These are phyloP conservation scores for Corymbia calophylla DNA, from an alignment of 441 rosid genomes.

Conservation along the genomic window DNA sequence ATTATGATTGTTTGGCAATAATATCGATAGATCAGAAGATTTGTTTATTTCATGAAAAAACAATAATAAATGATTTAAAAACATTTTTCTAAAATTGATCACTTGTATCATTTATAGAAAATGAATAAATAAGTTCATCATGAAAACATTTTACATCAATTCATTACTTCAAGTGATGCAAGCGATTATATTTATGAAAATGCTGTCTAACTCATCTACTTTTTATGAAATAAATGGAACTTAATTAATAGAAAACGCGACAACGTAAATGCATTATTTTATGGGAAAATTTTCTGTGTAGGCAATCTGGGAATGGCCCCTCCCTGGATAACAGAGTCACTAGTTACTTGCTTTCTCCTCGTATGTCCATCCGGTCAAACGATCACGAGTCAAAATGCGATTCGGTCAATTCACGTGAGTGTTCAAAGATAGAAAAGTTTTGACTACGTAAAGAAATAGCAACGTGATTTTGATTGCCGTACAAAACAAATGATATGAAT, in stretches of 20 bases:
- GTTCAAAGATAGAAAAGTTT: background rate
- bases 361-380: background rate
- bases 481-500: background rate
- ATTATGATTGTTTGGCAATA: too few relatives aligned
- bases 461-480: background rate
- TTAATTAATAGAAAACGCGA: too few relatives aligned
- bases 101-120: too few relatives aligned
- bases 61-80: too few relatives aligned
- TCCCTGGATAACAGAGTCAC: background rate
- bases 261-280: background rate
- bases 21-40: too few relatives aligned
- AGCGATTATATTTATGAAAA: too few relatives aligned
- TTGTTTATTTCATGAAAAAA: too few relatives aligned
- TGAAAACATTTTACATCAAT: background rate
- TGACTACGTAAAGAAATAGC: background rate
- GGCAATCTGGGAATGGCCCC: background rate
- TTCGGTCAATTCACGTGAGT: background rate
- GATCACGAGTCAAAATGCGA: background rate
- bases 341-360: background rate
- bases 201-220: too few relatives aligned
- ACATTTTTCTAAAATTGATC: too few relatives aligned
- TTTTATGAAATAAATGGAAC: background rate
- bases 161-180: too few relatives aligned
- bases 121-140: too few relatives aligned
- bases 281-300: background rate